Conservation (phyloP, 306 rosid genomes). For the Gastrolobium villosum region DNA sequence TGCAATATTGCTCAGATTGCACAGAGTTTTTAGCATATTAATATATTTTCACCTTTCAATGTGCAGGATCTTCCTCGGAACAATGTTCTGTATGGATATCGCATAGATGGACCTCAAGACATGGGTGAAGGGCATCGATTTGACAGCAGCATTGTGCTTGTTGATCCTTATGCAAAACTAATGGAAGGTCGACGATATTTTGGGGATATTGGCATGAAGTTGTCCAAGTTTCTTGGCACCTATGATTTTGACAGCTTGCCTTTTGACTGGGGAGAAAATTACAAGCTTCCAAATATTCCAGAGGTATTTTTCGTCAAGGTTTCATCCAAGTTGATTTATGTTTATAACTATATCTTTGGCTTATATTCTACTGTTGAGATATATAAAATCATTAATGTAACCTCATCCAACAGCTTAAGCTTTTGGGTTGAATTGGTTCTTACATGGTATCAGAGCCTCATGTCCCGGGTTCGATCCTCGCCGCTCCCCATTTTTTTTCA, state of each 20-base stretch:
- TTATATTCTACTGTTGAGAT: too few species aligned
- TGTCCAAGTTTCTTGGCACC: conserved; percentile 80
- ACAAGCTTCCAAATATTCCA: conserved; percentile 85
- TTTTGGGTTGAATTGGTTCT: too few species aligned
- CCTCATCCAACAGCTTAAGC: too few species aligned
- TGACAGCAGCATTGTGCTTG: conserved; percentile 77
- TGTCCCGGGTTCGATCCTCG: too few species aligned
- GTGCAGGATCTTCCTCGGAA: conserved; percentile 82
- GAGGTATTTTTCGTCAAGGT: conserved; percentile 68
- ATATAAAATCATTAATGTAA: too few species aligned
- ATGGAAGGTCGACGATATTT: conserved; percentile 88
- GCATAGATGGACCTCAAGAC: conserved; percentile 84
- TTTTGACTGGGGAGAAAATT: conserved; percentile 93
- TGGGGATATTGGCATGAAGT: conserved; percentile 72
- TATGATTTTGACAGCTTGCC: conserved; percentile 84
- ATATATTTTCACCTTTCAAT: conserved; percentile 22
- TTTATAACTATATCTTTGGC: conserved; percentile 13
- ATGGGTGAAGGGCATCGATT: conserved; percentile 92
- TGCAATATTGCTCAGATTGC: conserved; percentile 34
- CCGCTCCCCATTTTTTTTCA: too few species aligned
- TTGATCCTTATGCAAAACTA: conserved; percentile 95
- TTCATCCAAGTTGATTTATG: conserved; percentile 41
- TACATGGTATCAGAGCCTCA: too few species aligned
- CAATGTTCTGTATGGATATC: conserved; percentile 83
- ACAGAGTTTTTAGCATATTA: neutral